Conservation (phyloP, 2,329 filamentous ascomycete species). For the Cryphonectria radicalis region DNA sequence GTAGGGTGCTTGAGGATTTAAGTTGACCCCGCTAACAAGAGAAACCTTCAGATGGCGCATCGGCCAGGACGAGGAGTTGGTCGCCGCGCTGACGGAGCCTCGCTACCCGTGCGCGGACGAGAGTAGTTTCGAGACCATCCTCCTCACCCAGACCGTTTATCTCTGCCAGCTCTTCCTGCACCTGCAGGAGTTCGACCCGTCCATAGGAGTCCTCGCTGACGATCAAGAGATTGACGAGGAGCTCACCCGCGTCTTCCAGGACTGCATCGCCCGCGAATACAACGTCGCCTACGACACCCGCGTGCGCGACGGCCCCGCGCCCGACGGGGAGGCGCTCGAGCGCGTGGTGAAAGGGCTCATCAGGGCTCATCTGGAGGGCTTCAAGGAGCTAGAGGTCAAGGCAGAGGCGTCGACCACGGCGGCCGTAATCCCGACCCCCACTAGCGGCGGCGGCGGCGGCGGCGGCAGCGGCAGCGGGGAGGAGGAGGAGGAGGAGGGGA, state of each 20-base stretch:
- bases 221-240: slow-evolving; percentile 25
- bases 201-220: slow-evolving; percentile 18
- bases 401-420: background rate
- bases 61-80: slow-evolving; percentile 26
- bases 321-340: slow-evolving; percentile 29
- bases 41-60: slow-evolving; percentile 22
- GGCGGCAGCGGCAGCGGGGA: background rate
- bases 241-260: slow-evolving; percentile 27
- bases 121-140: slow-evolving; percentile 27
- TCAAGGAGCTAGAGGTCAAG: background rate
- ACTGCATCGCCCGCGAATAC: slow-evolving; percentile 27
- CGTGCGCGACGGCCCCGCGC: slow-evolving; percentile 18
- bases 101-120: slow-evolving; percentile 27
- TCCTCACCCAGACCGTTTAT: slow-evolving; percentile 29
- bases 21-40: background rate
- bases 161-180: slow-evolving; percentile 29
- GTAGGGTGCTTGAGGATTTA: background rate
- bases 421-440: background rate
- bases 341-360: slow-evolving; percentile 27
- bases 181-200: slow-evolving; percentile 29
- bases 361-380: slow-evolving; percentile 21
- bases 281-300: slow-evolving; percentile 22
- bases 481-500: background rate
- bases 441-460: background rate
- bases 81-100: slow-evolving; percentile 27